Base-by-base conservation (phyloP, 371 early-diverging fungal genomes). In the Cokeromyces recurvatus region DNA sequence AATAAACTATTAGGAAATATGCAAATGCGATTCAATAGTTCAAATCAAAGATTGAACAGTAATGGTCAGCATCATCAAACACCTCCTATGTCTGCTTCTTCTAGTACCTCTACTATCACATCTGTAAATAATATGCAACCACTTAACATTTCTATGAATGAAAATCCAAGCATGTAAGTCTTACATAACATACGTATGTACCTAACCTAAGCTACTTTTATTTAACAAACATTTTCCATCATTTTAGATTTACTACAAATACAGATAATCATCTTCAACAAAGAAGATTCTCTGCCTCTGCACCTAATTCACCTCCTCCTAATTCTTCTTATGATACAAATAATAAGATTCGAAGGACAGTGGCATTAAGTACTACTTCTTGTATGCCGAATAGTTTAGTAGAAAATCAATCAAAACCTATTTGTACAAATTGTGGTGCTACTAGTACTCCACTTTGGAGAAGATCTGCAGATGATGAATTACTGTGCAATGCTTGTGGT, bases 361-460 rank as follows among this genome's bases (percentile, higher is more conserved):
- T n/a, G n/a, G n/a, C n/a, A n/a, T n/a, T n/a, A n/a, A n/a, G n/a
- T n/a, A n/a, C n/a, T n/a, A n/a, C n/a, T n/a, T n/a, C n/a, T n/a
- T n/a, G n/a, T n/a, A n/a, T n/a, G n/a, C n/a, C n/a, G n/a, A n/a
- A n/a, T n/a, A 29, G 29, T 29, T 29, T 29, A 11, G 11, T 50
- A 23, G 55, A 63, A 34, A 36, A 46, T 40, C 57, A 58, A 41
- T 24, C 48, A 20, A 62, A 62, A 39, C 68, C 74, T 3, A 48
- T 65, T 4, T 95, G 95, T 68, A 73, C 75, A 32, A 95, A 98
- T 68, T 98, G 99, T 68, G 70, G 76, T 9, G 90, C 91, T 2
- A 91, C 89, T 0, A 79, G 78, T 8, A 97, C 99, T 2, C 96
- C 98, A 0, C 84, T 96, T 9, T 99, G 99, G 99, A 77, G 99